A percentile compares a stretch with the other conserved stretches of the same genome.
Conservation (phyloP, 2,329 filamentous ascomycete species). For the Claviceps purpurea region DNA sequence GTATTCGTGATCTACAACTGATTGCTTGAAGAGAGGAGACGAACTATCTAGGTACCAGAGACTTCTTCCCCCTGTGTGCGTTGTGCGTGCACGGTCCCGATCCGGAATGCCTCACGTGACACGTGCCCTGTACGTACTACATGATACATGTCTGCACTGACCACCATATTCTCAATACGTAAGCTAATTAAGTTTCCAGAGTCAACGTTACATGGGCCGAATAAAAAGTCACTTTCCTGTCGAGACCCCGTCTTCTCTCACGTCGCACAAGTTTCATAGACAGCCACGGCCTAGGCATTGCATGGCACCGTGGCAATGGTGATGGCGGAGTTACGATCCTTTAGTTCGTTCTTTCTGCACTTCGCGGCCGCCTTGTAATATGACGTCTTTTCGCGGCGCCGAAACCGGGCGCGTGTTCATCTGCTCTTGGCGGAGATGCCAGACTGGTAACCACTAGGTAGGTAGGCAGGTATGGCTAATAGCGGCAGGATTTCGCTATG, state of each 20-base stretch:
- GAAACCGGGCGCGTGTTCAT: background rate
- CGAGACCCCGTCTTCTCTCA: background rate
- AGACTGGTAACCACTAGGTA: background rate
- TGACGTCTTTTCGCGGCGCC: background rate
- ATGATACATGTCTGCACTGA: no score
- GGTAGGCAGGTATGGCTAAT: background rate
- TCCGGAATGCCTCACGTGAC: no score
- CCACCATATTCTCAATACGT: no score
- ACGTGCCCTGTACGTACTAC: no score
- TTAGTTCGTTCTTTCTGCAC: background rate
- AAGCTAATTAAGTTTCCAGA: background rate
- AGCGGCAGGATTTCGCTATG: background rate
- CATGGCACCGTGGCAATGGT: no score
- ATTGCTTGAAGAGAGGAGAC: no score
- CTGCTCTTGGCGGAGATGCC: background rate
- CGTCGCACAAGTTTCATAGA: background rate
- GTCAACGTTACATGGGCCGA: constrained; percentile 9
- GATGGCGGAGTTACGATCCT: no score
- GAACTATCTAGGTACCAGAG: no score
- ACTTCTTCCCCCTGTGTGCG: no score
- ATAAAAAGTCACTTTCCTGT: background rate
- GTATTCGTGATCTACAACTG: no score
- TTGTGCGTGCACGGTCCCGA: no score
- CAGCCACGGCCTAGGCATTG: no score
- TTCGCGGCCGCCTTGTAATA: background rate